These are phyloP conservation scores for Emergomyces africanus DNA, from an alignment of 2,329 filamentous ascomycete genomes.

Conservation along the genomic window DNA sequence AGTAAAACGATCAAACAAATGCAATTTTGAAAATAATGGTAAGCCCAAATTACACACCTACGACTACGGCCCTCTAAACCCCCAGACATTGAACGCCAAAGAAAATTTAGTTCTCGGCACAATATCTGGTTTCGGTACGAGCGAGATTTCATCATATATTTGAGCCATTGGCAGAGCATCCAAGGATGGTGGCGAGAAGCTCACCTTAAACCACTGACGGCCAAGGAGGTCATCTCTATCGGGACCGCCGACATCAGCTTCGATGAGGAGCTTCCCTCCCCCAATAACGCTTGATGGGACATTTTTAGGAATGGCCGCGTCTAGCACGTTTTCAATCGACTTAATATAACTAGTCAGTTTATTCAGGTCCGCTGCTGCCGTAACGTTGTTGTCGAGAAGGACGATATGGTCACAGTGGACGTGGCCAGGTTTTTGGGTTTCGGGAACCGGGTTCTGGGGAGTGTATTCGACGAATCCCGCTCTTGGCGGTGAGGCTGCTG, in stretches of 20 bases:
- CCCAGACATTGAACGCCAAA: conserved; percentile 3
- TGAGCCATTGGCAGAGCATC: conserved; percentile 1
- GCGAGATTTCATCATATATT: not conserved
- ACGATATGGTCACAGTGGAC: conserved; percentile 3
- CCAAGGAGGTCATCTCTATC: not conserved
- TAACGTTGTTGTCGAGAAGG: conserved; percentile 1
- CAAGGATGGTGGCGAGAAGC: not conserved
- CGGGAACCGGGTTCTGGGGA: not conserved
- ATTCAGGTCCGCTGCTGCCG: not conserved
- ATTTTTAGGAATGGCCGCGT: not conserved
- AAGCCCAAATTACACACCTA: not conserved
- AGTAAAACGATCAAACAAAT: too few relatives aligned
- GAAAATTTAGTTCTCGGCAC: not conserved
- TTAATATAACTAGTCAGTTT: conserved; percentile 1
- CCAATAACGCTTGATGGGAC: not conserved
- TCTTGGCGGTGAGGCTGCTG: not conserved
- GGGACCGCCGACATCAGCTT: conserved; percentile 2
- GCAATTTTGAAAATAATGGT: too few relatives aligned
- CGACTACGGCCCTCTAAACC: not conserved
- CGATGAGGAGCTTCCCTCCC: conserved; percentile 3
- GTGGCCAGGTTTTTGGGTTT: not conserved
- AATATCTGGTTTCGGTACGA: not conserved
- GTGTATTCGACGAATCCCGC: not conserved
- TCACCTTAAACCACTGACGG: conserved; percentile 1
- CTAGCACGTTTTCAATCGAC: not conserved